These are phyloP conservation scores for Aegilops sharonensis DNA, from an alignment of 176 grass and related monocot species.

Conservation along the genomic window DNA sequence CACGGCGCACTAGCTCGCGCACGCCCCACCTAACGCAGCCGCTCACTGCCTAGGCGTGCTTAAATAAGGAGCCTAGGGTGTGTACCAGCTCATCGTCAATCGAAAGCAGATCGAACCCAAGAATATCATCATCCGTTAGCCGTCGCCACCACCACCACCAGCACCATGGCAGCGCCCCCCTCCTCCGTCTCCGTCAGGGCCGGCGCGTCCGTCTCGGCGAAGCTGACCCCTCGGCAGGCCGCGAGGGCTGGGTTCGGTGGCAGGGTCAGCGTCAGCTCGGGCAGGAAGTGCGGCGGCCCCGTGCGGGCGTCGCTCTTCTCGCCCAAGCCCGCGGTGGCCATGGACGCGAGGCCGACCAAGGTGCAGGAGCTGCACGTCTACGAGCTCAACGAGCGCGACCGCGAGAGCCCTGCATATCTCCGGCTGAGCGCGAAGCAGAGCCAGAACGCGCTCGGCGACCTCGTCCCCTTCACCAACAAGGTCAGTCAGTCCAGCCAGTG, in stretches of 20 bases:
- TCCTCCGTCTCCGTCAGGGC: not conserved
- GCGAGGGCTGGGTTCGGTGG: not conserved
- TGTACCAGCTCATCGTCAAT: not conserved
- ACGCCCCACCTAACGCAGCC: not conserved
- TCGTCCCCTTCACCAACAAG: slow-evolving; percentile 90
- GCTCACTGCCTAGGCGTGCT: not conserved
- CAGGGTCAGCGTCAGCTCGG: not conserved
- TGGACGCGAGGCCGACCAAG: slow-evolving; percentile 45
- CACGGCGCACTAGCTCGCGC: no score
- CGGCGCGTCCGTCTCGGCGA: not conserved
- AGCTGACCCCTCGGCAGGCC: not conserved
- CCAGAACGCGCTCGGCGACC: slow-evolving; percentile 84
- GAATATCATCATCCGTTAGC: not conserved
- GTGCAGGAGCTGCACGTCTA: slow-evolving; percentile 78
- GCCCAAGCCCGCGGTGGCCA: slow-evolving; percentile 38
- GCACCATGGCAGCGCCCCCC: slow-evolving; percentile 18
- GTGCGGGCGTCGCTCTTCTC: slow-evolving; percentile 62
- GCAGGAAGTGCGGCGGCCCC: not conserved
- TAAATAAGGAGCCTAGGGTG: not conserved
- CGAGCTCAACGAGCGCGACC: slow-evolving; percentile 85
- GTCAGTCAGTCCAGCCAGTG: not conserved
- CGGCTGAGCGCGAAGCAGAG: slow-evolving; percentile 63
- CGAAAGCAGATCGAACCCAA: not conserved
- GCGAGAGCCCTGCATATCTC: slow-evolving; percentile 71
- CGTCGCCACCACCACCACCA: not conserved